Percentiles rank a stretch among this genome's conserved stretches.
phyloP scores from a whole-genome alignment of 2,329 filamentous ascomycete genomes.

The Aspergillus sojae region DNA sequence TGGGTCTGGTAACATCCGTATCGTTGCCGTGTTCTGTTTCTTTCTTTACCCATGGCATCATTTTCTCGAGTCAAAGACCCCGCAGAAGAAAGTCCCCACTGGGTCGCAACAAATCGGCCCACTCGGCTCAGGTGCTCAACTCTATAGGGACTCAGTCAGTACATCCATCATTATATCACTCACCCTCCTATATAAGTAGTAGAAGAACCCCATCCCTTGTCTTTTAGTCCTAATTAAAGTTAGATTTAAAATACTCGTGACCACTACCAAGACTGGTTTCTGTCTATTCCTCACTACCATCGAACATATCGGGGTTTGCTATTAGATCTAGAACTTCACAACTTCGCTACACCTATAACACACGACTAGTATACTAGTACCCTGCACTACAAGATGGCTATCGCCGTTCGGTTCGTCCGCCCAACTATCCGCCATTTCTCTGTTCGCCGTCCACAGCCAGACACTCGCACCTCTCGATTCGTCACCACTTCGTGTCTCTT shows the following conservation, averaged over 20 bases:
- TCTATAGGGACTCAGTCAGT: neutral
- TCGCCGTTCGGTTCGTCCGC: conserved; percentile 32
- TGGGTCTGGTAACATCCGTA: neutral
- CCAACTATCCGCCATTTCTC: conserved; percentile 49
- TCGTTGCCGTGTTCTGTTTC: neutral
- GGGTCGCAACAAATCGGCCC: neutral
- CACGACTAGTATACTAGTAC: neutral
- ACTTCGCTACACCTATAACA: neutral
- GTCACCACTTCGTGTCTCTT: conserved; percentile 45
- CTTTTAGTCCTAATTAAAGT: neutral
- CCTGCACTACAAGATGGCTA: conserved; percentile 14
- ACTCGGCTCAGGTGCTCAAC: neutral
- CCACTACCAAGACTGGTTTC: neutral
- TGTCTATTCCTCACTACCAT: neutral
- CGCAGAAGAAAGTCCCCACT: neutral
- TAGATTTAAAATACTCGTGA: neutral
- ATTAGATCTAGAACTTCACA: neutral
- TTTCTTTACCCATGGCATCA: neutral
- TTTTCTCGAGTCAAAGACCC: neutral
- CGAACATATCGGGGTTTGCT: neutral
- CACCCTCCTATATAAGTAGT: neutral
- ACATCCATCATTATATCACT: neutral
- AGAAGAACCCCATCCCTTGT: neutral
- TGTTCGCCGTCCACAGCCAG: conserved; percentile 42
- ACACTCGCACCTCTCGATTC: conserved; percentile 43